Evolutionary conservation across 2,329 filamentous ascomycete species (phyloP), one percentile per base, ranked within the genome.

Genomic region (Colletotrichum gigasporum): DNA sequence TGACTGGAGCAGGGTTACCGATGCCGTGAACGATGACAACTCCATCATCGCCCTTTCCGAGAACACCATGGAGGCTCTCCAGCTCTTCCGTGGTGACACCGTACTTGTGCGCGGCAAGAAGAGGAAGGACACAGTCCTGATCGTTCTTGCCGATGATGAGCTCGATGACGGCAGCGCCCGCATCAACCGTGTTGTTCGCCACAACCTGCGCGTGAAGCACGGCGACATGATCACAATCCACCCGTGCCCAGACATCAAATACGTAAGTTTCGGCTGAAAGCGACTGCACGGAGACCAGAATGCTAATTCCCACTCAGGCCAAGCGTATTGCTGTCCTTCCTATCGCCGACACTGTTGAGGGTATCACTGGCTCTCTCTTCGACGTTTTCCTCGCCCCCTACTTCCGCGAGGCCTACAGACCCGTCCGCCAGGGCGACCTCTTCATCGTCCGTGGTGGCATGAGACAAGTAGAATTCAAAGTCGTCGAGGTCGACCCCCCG

Each of bases 211-310:
- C 62, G 95, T 99, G 74, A 98, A 98, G 90, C 95, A 97, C 76
- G 96, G 96, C 76, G 96, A 99, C 77, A 92, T 98, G 76, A 91
- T 99, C 81, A 97, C 94, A 66, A 94, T 99, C 69, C 94, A 98
- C 82, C 90, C 96, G 58, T 99, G 96, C 84, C 95, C 96, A 16
- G 96, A 99, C 80, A 99, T 99, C 86, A 99, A 99, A 97, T 99
- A 99, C 80, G 94, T 97, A 81, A 79, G 93, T 88, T 60, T 42
- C n/a, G 12, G 18, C 7, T 34, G 9, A 10, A 5, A 20, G 14
- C n/a, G 6, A 32, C 20, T 28, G 12, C 16, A 6, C 9, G 3
- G 4, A 47, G 69, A 44, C 37, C 41, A n/a, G 11, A 72, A 71
- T 70, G 71, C 70, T 69, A 66, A 72, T 71, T 56, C 53, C 16